Conservation (phyloP, 1,284 basidiomycete genomes). For the Peniophora sp. region DNA sequence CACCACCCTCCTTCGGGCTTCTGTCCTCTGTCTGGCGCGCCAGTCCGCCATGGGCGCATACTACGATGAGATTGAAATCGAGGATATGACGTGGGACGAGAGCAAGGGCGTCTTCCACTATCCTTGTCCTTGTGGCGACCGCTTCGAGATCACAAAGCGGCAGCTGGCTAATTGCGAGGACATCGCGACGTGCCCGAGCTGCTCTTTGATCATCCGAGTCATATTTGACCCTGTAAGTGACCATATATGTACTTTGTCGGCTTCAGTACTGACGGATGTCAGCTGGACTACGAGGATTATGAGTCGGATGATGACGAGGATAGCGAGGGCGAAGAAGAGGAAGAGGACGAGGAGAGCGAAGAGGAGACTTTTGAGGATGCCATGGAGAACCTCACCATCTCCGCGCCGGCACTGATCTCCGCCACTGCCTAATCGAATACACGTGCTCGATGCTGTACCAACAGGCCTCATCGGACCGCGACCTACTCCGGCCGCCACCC, state of each 20-base stretch:
- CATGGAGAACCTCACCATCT: constrained; percentile 51
- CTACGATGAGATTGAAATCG: constrained; percentile 92
- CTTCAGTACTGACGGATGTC: constrained; percentile 3
- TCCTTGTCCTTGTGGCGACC: constrained; percentile 97
- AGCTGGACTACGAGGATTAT: constrained; percentile 71
- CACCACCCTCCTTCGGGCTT: no score
- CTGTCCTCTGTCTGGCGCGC: no score
- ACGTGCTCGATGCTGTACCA: no score
- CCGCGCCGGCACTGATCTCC: constrained; percentile 19
- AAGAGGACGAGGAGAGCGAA: constrained; percentile 27
- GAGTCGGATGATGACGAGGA: constrained; percentile 40
- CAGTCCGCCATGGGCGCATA: constrained; percentile 59
- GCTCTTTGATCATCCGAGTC: constrained; percentile 88
- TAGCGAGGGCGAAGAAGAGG: constrained; percentile 33
- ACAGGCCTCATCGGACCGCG: no score
- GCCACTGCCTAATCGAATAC: constrained; percentile 15
- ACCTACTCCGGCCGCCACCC: no score
- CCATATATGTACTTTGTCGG: neutral
- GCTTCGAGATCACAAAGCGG: constrained; percentile 89
- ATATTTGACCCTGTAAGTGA: constrained; percentile 88
- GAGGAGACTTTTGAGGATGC: constrained; percentile 56
- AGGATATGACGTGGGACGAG: constrained; percentile 91
- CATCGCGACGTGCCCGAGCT: constrained; percentile 95
- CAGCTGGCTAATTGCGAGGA: constrained; percentile 92
- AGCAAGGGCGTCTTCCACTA: constrained; percentile 85